Conservation (phyloP, 1,139 yeast species). For the Scheffersomyces parashehatae region DNA sequence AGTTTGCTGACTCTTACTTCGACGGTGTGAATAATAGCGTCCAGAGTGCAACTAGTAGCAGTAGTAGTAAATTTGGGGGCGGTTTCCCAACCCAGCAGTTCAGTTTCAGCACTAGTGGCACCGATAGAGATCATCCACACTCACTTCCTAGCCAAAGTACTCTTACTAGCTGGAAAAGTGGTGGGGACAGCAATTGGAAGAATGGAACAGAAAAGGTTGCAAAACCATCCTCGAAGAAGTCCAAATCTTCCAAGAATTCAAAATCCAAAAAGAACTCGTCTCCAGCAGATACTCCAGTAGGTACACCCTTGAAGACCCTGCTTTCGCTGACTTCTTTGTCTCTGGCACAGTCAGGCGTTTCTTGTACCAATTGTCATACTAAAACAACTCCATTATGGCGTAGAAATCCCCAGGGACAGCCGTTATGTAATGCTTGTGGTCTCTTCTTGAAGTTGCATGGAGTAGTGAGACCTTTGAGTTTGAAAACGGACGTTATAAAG, state of each 20-base stretch:
- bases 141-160: slow-evolving; percentile 1
- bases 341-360: slow-evolving; percentile 6
- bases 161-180: neutral
- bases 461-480: slow-evolving; percentile 27
- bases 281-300: neutral
- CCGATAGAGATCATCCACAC: neutral
- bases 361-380: slow-evolving; percentile 28
- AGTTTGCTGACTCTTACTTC: neutral
- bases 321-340: neutral
- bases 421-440: slow-evolving; percentile 30
- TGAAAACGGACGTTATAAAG: slow-evolving; percentile 29
- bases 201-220: neutral
- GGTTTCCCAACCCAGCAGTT: neutral
- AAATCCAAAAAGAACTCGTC: slow-evolving; percentile 1
- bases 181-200: neutral
- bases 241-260: neutral
- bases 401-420: slow-evolving; percentile 28
- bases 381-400: slow-evolving; percentile 30
- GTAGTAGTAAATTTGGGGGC: neutral
- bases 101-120: neutral
- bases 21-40: neutral
- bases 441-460: slow-evolving; percentile 28
- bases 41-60: neutral
- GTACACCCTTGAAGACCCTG: neutral
- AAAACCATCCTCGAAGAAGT: slow-evolving; percentile 3